Base-by-base conservation (phyloP, 192 early-diverging fungal genomes). In the Gigaspora rosea region DNA sequence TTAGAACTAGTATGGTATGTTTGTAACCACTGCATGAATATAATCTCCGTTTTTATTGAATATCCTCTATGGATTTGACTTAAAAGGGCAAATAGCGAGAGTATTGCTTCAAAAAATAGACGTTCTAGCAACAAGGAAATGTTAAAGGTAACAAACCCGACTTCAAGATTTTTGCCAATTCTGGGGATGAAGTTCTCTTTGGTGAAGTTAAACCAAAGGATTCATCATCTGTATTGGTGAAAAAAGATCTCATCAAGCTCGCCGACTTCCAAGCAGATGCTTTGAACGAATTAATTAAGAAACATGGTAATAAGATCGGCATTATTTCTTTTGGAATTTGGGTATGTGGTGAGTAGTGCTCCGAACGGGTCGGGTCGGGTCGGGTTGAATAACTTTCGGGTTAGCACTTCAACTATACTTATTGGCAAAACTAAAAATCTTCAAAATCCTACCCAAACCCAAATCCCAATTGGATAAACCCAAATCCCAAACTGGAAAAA, bases 1-100 rank as follows among this genome's bases (percentile, higher is more conserved):
- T 70, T 70, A 48, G 68, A 70, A 70, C 52, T 70, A 70, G 68
- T 70, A 70, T 70, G 49, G 68, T 70, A 70, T 15, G 68, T 70
- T 70, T 70, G 32, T 49, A 70, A 70, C n/a, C 48, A 69, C 52
- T 70, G 62, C 22, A 10, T 70, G 20, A 22, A 70, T 48, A 70
- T 70, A 70, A 70, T 54, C 6, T 51, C 27, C 33, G 16, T 71
- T 71, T 64, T 52, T 71, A 51, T 8, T 71, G 22, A 13, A 18
- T 51, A 71, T 54, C 22, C 1, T 71, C 47, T 71, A 18, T 70
- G 13, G 47, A 6, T 51, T 71, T 71, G 49, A 16, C 9, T 51
- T 71, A 71, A 71, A 70, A 71, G 68, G 49, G 68, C 68, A 54
- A 71, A 71, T 71, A 71, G 68, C 10, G 50, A 71, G 49, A 71